Evolutionary conservation across 1,284 basidiomycete genomes (phyloP).

Genomic region (Tylopilus sp.): DNA sequence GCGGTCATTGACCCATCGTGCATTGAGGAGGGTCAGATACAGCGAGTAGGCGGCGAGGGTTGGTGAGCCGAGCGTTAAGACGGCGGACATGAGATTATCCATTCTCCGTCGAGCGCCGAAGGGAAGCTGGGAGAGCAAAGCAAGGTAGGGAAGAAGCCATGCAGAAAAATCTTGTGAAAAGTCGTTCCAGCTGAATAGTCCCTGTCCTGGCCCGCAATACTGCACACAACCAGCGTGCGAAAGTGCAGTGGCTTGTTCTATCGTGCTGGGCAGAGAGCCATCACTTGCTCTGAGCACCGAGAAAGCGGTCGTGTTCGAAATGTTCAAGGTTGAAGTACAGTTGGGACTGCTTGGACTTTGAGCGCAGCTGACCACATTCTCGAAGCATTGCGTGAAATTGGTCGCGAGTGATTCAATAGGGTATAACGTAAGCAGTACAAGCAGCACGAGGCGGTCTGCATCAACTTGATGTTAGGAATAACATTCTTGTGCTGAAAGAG

Average conservation of each 20-base stretch:
- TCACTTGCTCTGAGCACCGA: constrained; percentile 26
- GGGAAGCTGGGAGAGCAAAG: constrained; percentile 55
- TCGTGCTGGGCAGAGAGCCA: neutral
- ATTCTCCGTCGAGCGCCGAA: constrained; percentile 44
- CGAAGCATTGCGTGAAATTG: constrained; percentile 24
- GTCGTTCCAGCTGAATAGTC: constrained; percentile 47
- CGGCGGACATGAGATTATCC: constrained; percentile 45
- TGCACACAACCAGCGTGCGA: constrained; percentile 42
- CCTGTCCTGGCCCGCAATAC: constrained; percentile 43
- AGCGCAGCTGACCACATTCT: constrained; percentile 22
- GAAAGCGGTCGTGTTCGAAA: constrained; percentile 27
- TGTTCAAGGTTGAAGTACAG: constrained; percentile 17
- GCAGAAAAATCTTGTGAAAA: constrained; percentile 55
- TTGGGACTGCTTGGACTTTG: neutral
- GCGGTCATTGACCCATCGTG: constrained; percentile 38
- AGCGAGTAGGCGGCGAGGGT: constrained; percentile 46
- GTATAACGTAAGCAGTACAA: constrained; percentile 1
- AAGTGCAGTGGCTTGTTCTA: constrained; percentile 19
- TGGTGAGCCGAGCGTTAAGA: constrained; percentile 47
- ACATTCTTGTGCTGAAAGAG: constrained; percentile 1
- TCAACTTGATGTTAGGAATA: neutral
- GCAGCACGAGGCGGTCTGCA: constrained; percentile 14
- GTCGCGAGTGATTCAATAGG: constrained; percentile 7
- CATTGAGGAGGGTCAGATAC: constrained; percentile 44
- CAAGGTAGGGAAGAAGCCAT: constrained; percentile 59